These are phyloP conservation scores for Calycina herbarum DNA, from an alignment of 2,329 filamentous ascomycete species.

Conservation along the genomic window DNA sequence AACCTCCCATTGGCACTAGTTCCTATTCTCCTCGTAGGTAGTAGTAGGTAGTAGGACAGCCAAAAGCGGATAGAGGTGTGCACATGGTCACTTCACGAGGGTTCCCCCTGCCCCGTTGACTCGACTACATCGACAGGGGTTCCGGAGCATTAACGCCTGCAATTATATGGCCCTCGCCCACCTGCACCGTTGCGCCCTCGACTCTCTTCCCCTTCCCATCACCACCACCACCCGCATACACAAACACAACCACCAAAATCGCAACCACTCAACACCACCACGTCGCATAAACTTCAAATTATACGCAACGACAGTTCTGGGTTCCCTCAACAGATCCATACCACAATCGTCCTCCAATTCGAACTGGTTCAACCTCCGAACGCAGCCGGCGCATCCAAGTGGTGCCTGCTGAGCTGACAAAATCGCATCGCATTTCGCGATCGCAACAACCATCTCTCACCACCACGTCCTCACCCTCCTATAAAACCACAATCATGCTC, in stretches of 20 bases:
- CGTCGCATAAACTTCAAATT: constrained; percentile 17
- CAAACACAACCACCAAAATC: constrained; percentile 12
- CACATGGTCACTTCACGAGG: constrained; percentile 1
- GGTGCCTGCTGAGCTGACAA: not conserved
- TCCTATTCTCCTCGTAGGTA: not conserved
- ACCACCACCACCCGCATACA: constrained; percentile 13
- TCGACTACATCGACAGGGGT: not conserved
- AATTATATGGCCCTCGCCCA: not conserved
- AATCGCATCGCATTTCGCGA: constrained; percentile 11
- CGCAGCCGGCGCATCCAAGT: constrained; percentile 29
- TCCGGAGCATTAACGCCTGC: constrained; percentile 5
- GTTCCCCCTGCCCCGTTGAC: not conserved
- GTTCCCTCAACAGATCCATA: not conserved
- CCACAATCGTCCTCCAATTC: not conserved
- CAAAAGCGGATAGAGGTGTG: not conserved
- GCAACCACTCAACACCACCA: constrained; percentile 17
- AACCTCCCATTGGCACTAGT: not conserved
- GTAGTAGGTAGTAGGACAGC: not conserved
- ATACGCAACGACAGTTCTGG: constrained; percentile 18
- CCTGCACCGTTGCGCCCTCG: constrained; percentile 9
- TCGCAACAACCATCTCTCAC: constrained; percentile 21
- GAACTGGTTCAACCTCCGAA: constrained; percentile 17
- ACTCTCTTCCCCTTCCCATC: constrained; percentile 12
- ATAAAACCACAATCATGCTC: constrained; percentile 47
- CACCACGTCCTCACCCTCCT: not conserved